Evolutionary conservation across 768 basidiomycete genomes (phyloP).

Genomic region (Gelatoporia subvermispora): DNA sequence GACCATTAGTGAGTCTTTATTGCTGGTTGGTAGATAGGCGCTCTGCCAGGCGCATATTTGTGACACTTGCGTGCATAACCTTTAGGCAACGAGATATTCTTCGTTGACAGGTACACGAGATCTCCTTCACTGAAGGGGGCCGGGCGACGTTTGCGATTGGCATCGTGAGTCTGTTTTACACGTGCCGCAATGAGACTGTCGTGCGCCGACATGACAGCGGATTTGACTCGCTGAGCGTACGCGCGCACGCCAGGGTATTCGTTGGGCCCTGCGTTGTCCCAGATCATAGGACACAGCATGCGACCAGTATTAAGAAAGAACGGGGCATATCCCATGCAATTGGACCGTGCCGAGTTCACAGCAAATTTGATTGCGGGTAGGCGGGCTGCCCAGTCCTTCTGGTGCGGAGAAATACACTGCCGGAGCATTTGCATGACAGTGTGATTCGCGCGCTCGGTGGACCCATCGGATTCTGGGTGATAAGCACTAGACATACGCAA

Average conservation of each 20-base stretch:
- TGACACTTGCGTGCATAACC: slow-evolving; percentile 27
- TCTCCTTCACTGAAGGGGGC: slow-evolving; percentile 20
- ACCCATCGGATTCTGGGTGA: slow-evolving; percentile 30
- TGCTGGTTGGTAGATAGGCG: too few relatives aligned
- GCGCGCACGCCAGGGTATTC: slow-evolving; percentile 20
- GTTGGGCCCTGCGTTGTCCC: slow-evolving; percentile 11
- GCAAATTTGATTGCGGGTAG: slow-evolving; percentile 35
- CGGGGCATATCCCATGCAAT: slow-evolving; percentile 32
- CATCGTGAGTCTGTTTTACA: slow-evolving; percentile 25
- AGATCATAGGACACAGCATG: slow-evolving; percentile 22
- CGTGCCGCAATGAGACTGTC: slow-evolving; percentile 32
- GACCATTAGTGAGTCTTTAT: too few relatives aligned
- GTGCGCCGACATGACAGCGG: slow-evolving; percentile 28
- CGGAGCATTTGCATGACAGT: slow-evolving; percentile 16
- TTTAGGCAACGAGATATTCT: slow-evolving; percentile 31
- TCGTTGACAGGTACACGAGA: slow-evolving; percentile 33
- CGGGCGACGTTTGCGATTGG: slow-evolving; percentile 21
- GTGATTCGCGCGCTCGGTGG: slow-evolving; percentile 16
- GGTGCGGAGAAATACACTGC: slow-evolving; percentile 3
- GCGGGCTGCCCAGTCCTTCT: slow-evolving; percentile 26
- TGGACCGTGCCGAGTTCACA: slow-evolving; percentile 27
- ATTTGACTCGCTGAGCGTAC: slow-evolving; percentile 21
- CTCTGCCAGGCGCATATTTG: too few relatives aligned
- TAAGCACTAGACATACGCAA: slow-evolving; percentile 23
- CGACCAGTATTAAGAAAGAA: slow-evolving; percentile 22